Base-by-base conservation (phyloP, 192 early-diverging fungal species). In the Coemansia sp. region DNA sequence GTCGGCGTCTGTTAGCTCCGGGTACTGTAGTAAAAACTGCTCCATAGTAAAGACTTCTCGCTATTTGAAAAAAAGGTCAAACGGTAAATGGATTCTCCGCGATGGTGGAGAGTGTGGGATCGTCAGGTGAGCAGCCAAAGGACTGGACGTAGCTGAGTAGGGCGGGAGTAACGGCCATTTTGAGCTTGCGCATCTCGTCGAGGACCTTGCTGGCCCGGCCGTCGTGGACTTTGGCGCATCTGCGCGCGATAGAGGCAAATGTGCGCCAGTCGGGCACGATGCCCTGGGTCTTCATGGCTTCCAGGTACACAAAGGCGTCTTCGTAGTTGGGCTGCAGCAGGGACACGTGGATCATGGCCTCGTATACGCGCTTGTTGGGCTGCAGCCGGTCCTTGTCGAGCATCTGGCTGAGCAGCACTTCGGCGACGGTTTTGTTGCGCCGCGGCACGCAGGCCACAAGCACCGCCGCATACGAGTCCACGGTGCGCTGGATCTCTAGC, bases 231-330 rank as follows among this genome's bases (percentile, higher is more conserved):
- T 43, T 55, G 2, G 84, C 86, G 14, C 86, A 80, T 28, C 83
- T 82, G 15, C 68, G 70, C 15, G 82, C 82, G 10, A 90, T 57
- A 10, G 54, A 47, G 2, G 76, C 65, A 45, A 87, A 86, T 1
- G 78, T 76, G 0, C 49, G 38, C 63, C 75, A 72, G 3, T 60
- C 57, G 5, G 88, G 88, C 36, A 81, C 69, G 33, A 86, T 83
- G 57, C 71, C 70, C 19, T 81, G 65, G 16, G 79, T 67, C 63
- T 84, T 85, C 85, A 90, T 85, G 47, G 87, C 81, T 40, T 88
- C 85, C 45, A 90, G 67, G 41, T 87, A 90, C 54, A 80, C 74
- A 57, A 90, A 90, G 23, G 84, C 88, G 31, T 88, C 84, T 55
- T 90, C 88, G 42, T 90, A 90, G 62, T 84, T 76, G 55, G 60